A percentile compares a stretch with the other conserved stretches of the same genome.
Evolutionary conservation across 345 rosid species (phyloP).

Genomic region (Rhodamnia argentea): DNA sequence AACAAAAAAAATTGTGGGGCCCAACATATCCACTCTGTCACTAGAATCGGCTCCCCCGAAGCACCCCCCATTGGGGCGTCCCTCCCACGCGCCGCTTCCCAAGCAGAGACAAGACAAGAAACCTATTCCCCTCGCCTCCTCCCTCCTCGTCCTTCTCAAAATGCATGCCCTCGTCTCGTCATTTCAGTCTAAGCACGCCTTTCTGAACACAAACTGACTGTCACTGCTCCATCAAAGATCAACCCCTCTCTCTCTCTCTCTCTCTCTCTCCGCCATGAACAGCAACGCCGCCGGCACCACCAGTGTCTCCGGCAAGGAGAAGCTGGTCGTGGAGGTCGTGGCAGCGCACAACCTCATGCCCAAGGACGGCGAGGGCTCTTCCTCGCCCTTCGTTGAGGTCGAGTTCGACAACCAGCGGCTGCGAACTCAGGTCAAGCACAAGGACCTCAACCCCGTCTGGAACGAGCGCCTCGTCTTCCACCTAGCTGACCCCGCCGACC

Average conservation of each 20-base stretch:
- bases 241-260: neutral
- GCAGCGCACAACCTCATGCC: conserved; percentile 75
- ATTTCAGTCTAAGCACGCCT: neutral
- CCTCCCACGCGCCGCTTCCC: neutral
- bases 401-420: conserved; percentile 54
- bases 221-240: neutral
- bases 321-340: conserved; percentile 58
- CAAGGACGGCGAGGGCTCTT: conserved; percentile 72
- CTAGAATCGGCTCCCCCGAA: neutral
- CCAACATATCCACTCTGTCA: neutral
- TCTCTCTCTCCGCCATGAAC: neutral
- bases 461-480: conserved; percentile 63
- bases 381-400: conserved; percentile 63
- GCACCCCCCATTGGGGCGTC: neutral
- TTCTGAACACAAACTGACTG: neutral
- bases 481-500: conserved; percentile 31
- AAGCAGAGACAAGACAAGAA: neutral
- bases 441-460: conserved; percentile 71
- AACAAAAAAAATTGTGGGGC: neutral
- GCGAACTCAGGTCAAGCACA: conserved; percentile 42
- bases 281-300: neutral
- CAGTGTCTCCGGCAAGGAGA: conserved; percentile 22
- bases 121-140: neutral
- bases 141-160: neutral
- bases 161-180: neutral